Evolutionary conservation across 495 filamentous ascomycete species (phyloP).

Genomic region (Neurospora sp.): DNA sequence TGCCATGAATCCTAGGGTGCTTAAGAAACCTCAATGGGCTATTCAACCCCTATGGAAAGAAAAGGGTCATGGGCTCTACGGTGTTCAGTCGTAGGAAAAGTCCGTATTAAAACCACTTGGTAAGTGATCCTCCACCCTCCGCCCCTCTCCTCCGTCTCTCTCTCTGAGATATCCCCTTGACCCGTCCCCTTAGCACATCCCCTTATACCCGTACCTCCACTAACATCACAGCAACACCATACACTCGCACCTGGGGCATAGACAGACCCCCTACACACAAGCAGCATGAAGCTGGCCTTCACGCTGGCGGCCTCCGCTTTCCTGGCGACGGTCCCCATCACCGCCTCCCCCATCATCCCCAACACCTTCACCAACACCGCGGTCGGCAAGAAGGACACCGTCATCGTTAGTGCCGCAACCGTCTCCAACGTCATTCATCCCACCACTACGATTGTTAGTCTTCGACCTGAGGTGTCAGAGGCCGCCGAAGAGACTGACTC

Average conservation of each 20-base stretch:
- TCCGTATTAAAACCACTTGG: not conserved
- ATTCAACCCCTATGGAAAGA: not conserved
- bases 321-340: not conserved
- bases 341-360: not conserved
- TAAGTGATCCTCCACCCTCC: not conserved
- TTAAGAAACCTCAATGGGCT: not conserved
- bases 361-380: not conserved
- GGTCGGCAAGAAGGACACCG: not conserved
- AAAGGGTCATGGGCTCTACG: not conserved
- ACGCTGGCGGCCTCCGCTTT: not conserved
- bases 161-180: not conserved
- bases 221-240: not conserved
- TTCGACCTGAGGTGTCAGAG: not conserved
- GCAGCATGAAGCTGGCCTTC: not conserved
- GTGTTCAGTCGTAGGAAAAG: not conserved
- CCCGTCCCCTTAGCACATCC: not conserved
- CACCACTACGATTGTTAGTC: not conserved
- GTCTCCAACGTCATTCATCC: not conserved
- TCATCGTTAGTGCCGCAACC: not conserved
- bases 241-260: not conserved
- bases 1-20: not conserved
- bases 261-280: not conserved
- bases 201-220: not conserved
- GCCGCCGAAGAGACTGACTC: not conserved
- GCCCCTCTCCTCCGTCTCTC: not conserved